A percentile compares a stretch with the other conserved stretches of the same genome.
Evolutionary conservation across 2,329 filamentous ascomycete species (phyloP).

Genomic region (Phaeosphaeria sp.): DNA sequence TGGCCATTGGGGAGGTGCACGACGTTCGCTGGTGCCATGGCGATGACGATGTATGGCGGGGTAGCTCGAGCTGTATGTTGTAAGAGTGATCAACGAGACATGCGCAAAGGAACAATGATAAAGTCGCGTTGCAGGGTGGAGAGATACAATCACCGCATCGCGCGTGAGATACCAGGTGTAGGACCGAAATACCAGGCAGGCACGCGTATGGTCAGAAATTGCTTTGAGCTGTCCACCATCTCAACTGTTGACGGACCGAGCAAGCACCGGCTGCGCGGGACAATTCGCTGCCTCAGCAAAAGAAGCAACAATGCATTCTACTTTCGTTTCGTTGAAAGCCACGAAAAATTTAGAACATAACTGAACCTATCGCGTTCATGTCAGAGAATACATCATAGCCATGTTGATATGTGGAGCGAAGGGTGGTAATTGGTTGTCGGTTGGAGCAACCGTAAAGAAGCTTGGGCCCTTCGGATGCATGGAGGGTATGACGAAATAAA

Average conservation of each 20-base stretch:
- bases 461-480: not conserved
- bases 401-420: not conserved
- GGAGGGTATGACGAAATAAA: not conserved
- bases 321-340: not conserved
- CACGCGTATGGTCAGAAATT: constrained; percentile 26
- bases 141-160: constrained; percentile 15
- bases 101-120: constrained; percentile 3
- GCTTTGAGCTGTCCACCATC: constrained; percentile 16
- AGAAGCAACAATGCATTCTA: not conserved
- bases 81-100: constrained; percentile 3
- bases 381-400: constrained; percentile 8
- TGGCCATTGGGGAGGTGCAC: constrained; percentile 88
- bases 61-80: constrained; percentile 22
- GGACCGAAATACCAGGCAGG: constrained; percentile 4
- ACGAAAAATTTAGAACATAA: not conserved
- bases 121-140: not conserved
- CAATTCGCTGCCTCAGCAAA: constrained; percentile 7
- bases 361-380: not conserved
- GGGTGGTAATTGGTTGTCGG: not conserved
- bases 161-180: constrained; percentile 4
- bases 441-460: not conserved
- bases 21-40: constrained; percentile 53
- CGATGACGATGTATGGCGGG: constrained; percentile 31
- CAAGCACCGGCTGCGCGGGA: constrained; percentile 20
- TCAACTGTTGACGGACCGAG: constrained; percentile 13